Percentiles rank a stretch among this genome's conserved stretches.
These are phyloP conservation scores for Arbutus unedo DNA, from an alignment of 148 eudicot species.

Conservation along the genomic window DNA sequence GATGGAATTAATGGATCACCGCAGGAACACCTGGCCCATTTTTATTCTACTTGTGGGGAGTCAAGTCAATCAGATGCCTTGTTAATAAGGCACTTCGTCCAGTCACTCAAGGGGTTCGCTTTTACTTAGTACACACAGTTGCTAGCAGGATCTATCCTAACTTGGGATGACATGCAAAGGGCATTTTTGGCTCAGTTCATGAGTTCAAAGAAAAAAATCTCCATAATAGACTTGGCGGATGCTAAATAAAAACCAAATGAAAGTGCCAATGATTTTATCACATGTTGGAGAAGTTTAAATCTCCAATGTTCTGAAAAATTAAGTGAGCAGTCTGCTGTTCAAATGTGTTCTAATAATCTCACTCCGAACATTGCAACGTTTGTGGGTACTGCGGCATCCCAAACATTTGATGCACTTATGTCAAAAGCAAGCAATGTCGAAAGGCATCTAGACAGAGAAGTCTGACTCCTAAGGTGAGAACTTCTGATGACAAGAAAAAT, in stretches of 20 bases:
- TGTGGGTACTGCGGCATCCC: not conserved
- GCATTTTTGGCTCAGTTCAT: not conserved
- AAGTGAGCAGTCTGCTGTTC: not conserved
- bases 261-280: constrained; percentile 1
- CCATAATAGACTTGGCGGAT: not conserved
- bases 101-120: not conserved
- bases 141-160: not conserved
- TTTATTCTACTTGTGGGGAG: constrained; percentile 1
- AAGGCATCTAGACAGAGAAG: not conserved
- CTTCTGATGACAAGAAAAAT: not conserved
- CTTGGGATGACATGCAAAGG: not conserved
- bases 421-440: constrained; percentile 5
- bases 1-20: not conserved
- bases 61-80: not conserved
- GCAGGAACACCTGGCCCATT: constrained; percentile 10
- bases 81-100: not conserved
- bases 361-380: not conserved
- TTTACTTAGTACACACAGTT: not conserved
- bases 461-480: not conserved
- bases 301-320: not conserved
- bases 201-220: not conserved
- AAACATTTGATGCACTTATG: not conserved
- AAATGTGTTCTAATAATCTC: not conserved
- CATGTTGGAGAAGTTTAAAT: not conserved
- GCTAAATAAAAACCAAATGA: not conserved